These are phyloP conservation scores for Olyra latifolia DNA, from an alignment of 176 grass and related monocot genomes.

Conservation along the genomic window DNA sequence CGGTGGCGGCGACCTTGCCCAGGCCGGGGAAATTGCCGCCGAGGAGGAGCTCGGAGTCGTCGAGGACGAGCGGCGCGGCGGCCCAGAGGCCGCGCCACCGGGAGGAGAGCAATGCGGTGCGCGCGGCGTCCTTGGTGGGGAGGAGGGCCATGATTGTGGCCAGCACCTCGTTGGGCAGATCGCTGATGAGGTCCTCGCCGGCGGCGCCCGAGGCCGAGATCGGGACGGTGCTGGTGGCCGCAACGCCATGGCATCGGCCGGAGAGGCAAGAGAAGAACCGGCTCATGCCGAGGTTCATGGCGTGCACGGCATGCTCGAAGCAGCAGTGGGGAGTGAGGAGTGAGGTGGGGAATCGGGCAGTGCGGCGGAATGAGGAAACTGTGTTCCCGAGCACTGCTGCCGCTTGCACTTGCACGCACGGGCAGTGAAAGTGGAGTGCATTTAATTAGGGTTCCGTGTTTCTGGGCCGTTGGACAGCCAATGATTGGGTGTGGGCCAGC, in stretches of 20 bases:
- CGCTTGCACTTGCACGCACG: background rate
- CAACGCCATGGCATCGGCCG: background rate
- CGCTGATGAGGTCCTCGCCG: background rate
- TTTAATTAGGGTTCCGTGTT: background rate
- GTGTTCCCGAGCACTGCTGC: background rate
- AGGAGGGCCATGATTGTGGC: background rate
- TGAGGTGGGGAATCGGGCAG: background rate
- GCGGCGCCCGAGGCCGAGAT: background rate
- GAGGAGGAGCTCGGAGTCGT: constrained; percentile 17
- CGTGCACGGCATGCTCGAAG: background rate
- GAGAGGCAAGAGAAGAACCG: constrained; percentile 4
- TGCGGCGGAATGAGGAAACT: background rate
- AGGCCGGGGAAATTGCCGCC: background rate
- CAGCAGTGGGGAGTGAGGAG: background rate
- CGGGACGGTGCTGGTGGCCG: background rate
- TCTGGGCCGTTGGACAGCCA: background rate
- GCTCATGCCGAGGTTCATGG: background rate
- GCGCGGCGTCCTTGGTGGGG: constrained; percentile 10
- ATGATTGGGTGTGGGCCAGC: background rate
- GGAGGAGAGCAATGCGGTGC: constrained; percentile 21
- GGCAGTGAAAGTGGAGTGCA: background rate
- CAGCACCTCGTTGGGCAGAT: constrained; percentile 8
- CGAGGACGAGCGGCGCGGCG: constrained; percentile 25
- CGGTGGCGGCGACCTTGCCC: background rate
- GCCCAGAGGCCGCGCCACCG: constrained; percentile 28